These are phyloP conservation scores for Trametes sp. DNA, from an alignment of 1,284 basidiomycete species.

Conservation along the genomic window DNA sequence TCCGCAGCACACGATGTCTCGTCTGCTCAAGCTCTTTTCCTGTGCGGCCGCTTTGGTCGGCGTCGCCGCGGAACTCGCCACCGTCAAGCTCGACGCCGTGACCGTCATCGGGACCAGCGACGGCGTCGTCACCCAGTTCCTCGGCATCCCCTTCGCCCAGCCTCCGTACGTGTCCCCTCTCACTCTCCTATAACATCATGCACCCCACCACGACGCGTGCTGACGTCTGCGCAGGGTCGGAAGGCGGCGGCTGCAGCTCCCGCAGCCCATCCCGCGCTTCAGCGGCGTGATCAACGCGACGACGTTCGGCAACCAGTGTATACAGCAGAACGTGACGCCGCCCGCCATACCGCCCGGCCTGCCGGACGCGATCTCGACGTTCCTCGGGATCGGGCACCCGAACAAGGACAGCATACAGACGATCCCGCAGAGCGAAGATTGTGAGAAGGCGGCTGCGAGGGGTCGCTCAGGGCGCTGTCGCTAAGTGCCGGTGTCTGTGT, in stretches of 20 bases:
- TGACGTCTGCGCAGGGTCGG: conserved; percentile 22
- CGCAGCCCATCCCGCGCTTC: conserved; percentile 51
- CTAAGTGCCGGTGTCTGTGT: no score
- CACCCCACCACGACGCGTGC: no score
- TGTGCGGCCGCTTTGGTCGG: background rate
- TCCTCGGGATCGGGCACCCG: background rate
- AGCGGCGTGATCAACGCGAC: conserved; percentile 48
- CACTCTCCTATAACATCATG: no score
- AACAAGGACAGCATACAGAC: conserved; percentile 30
- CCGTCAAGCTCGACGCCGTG: conserved; percentile 18
- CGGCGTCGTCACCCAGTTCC: conserved; percentile 25
- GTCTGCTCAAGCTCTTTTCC: background rate
- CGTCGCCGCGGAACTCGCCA: background rate
- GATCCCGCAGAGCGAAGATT: conserved; percentile 52
- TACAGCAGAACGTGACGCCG: conserved; percentile 41
- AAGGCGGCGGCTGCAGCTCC: conserved; percentile 51
- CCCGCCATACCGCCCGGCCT: background rate
- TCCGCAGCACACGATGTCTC: background rate
- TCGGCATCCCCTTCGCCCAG: conserved; percentile 27
- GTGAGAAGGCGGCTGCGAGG: no score
- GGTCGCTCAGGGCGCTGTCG: background rate
- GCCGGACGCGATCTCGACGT: conserved; percentile 33
- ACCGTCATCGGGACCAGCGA: conserved; percentile 19
- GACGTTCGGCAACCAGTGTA: conserved; percentile 53
- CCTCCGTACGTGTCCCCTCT: conserved; percentile 17